Evolutionary conservation across 768 basidiomycete species (phyloP).

Genomic region (Lepiota subincarnata): DNA sequence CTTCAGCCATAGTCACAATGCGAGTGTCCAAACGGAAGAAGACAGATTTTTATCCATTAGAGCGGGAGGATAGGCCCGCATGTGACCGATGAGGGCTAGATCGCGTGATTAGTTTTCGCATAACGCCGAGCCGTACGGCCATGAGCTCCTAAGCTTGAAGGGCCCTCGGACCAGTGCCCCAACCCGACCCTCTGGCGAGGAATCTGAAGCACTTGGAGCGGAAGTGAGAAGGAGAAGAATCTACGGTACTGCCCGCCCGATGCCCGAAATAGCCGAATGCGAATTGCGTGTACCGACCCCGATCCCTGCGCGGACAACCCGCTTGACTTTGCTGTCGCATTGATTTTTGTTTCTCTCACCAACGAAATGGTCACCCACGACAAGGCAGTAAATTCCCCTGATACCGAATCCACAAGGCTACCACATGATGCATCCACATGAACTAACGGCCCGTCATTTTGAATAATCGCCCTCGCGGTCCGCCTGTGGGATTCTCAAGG

Average conservation of each 20-base stretch:
- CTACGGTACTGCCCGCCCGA: too few relatives aligned
- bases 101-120: constrained; percentile 2
- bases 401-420: not conserved
- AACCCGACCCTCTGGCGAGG: not conserved
- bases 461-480: not conserved
- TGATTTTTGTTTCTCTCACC: too few relatives aligned
- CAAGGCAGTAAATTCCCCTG: not conserved
- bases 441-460: constrained; percentile 1
- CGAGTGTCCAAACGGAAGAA: not conserved
- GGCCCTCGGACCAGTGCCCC: not conserved
- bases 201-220: too few relatives aligned
- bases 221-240: too few relatives aligned
- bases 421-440: constrained; percentile 10
- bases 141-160: not conserved
- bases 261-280: too few relatives aligned
- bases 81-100: constrained; percentile 6
- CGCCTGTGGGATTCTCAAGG: not conserved
- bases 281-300: too few relatives aligned
- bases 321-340: too few relatives aligned
- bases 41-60: not conserved
- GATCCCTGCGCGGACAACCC: too few relatives aligned
- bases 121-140: not conserved
- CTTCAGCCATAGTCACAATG: constrained; percentile 18
- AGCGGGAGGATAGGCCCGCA: not conserved
- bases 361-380: too few relatives aligned